phyloP scores from a whole-genome alignment of 441 rosid genomes.

The Kokia cookei region DNA sequence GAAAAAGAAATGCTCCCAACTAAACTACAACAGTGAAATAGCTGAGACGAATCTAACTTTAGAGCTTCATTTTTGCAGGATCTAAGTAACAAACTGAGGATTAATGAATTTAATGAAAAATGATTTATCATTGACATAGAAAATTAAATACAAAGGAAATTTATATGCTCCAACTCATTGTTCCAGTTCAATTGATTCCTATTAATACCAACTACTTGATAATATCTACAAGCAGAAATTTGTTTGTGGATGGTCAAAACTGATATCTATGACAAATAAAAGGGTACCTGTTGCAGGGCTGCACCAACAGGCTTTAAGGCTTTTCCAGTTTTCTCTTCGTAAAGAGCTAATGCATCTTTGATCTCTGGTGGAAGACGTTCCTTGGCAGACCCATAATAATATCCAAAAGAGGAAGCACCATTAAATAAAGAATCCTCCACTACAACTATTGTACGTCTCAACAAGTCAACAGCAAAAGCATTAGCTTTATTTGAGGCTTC shows the following conservation, averaged over 20 bases:
- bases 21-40: not conserved
- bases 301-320: slow-evolving; percentile 54
- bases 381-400: slow-evolving; percentile 68
- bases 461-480: slow-evolving; percentile 42
- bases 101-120: not conserved
- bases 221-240: not conserved
- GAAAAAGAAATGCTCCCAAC: not conserved
- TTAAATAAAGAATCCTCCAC: slow-evolving; percentile 56
- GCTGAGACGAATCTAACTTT: not conserved
- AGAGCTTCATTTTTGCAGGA: not conserved
- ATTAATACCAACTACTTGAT: not conserved
- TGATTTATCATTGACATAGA: not conserved
- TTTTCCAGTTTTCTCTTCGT: slow-evolving; percentile 57
- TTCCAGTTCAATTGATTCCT: not conserved
- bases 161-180: not conserved
- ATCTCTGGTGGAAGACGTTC: slow-evolving; percentile 67
- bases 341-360: slow-evolving; percentile 43
- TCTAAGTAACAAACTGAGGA: not conserved
- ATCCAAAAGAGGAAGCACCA: slow-evolving; percentile 63
- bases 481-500: slow-evolving; percentile 55
- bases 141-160: not conserved
- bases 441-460: slow-evolving; percentile 55
- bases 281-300: slow-evolving; percentile 63
- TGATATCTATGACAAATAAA: not conserved
- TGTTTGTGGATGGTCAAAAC: slow-evolving; percentile 2